Evolutionary conservation across 2,329 filamentous ascomycete genomes (phyloP), one percentile per base, ranked within the genome.

Genomic region (Trichoderma semiorbis): DNA sequence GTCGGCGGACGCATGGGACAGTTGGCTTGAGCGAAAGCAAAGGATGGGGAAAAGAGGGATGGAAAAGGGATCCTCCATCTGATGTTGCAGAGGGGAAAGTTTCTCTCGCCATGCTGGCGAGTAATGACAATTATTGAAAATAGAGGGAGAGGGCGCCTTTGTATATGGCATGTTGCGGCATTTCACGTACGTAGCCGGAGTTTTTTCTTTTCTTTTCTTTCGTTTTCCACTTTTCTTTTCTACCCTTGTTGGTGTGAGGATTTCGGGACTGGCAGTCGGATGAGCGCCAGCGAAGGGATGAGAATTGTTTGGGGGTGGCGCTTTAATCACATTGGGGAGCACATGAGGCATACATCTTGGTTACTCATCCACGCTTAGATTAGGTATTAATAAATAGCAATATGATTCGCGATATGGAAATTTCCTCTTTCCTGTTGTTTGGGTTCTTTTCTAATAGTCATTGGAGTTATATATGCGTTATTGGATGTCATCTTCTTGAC

Each of bases 91-190:
- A 57, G n/a, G 39, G 24, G 47, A 8, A 5, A 53, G 66, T 32
- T 36, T 28, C 47, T 43, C 18, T 62, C 55, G 36, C 30, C 55
- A 66, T 66, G 43, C 7, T 12, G 28, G 64, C 57, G 43, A 63
- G 24, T 61, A 47, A 68, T 65, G 57, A 63, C 69, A 18, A 58
- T 62, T 30, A 62, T 26, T 53, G 55, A 12, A 53, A 64, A 61
- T 67, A 74, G 72, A 47, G 21, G 55, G 64, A 60, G 71, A 62
- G 30, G 70, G 72, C 66, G 72, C 64, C 69, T 74, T 73, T 74
- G 72, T 71, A 74, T 75, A 75, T 73, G 72, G 69, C 74, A 75
- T 74, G 69, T 75, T 71, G 69, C 63, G 63, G 68, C 68, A 72
- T 72, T 73, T 73, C 68, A 71, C 57, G 53, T 71, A 71, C 50